Base-by-base conservation (phyloP, 2,329 filamentous ascomycete genomes). In the Endoconidiophora laricicola region DNA sequence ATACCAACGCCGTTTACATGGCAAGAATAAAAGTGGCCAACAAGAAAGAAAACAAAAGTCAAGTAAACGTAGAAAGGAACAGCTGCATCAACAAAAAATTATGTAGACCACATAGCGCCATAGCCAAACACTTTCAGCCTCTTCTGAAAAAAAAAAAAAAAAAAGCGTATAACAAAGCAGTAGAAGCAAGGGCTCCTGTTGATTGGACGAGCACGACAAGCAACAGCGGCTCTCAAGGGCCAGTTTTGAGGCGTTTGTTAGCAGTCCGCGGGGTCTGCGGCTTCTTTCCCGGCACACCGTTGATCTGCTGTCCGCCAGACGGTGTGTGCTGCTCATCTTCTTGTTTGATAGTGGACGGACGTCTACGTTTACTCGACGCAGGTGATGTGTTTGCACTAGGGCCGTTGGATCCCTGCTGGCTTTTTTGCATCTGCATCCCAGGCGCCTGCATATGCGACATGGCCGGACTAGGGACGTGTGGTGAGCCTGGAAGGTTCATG, bases 321-420 rank as follows among this genome's bases (percentile, higher is more conserved):
- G 72, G 70, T 3, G 68, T 71, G 20, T 64, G 67, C 5, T 65
- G 66, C 22, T 76, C 73, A 9, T 78, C 74, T 54, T 78, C 75
- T 3, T 63, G 61, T 63, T 78, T 78, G 18, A 78, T 72, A 3
- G 69, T 69, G 0, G 74, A 78, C 0, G 73, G 71, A 26, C 75
- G 67, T 57, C 75, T 64, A 49, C 74, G 66, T 62, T 79, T 79
- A 56, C 76, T 77, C 33, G 72, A 74, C 22, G 73, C 70, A 38
- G 76, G 76, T 29, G 75, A 79, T 4, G 79, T 82, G 63, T 81
- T 82, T 51, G 78, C 77, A 59, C 77, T 81, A 5, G 77, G 76
- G 1, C 76, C 78, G 60, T 74, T 78, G 7, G 78, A 81, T 38
- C 78, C 79, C 59, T 82, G 79, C 60, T 81, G 78, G 60, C 78